These are phyloP conservation scores for Ascodesmis nigricans DNA, from an alignment of 495 filamentous ascomycete genomes.

Conservation along the genomic window DNA sequence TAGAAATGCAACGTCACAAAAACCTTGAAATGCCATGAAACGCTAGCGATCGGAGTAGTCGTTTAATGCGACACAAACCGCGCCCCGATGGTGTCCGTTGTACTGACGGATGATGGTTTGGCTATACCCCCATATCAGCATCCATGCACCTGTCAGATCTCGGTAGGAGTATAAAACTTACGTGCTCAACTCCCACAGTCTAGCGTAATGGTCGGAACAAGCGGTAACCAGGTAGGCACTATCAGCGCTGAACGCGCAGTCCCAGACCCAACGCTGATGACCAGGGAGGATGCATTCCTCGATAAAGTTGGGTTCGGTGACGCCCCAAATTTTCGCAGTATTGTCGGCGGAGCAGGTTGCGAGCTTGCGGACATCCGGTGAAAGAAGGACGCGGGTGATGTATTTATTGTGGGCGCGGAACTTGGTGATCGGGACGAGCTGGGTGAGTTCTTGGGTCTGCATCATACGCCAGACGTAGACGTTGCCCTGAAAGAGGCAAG, in stretches of 20 bases:
- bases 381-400: constrained; percentile 86
- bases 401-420: constrained; percentile 86
- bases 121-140: constrained; percentile 22
- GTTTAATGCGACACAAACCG: constrained; percentile 90
- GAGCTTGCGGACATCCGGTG: constrained; percentile 89
- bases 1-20: too few relatives aligned
- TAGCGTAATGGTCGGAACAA: constrained; percentile 87
- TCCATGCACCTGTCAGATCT: too few relatives aligned
- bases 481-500: constrained; percentile 41
- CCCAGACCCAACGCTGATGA: constrained; percentile 98
- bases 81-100: constrained; percentile 87
- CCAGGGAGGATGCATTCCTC: constrained; percentile 78
- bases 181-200: constrained; percentile 75
- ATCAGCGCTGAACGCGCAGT: constrained; percentile 94
- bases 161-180: constrained; percentile 4
- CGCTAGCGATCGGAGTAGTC: constrained; percentile 66
- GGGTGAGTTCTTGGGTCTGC: constrained; percentile 61
- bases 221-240: constrained; percentile 95
- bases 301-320: constrained; percentile 48
- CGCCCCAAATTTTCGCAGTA: constrained; percentile 92
- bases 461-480: constrained; percentile 92
- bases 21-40: constrained; percentile 1
- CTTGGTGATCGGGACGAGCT: constrained; percentile 71
- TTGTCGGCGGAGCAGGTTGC: constrained; percentile 96
- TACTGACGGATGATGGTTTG: constrained; percentile 91